phyloP scores from a whole-genome alignment of 2,329 filamentous ascomycete species.

The Ophidiomyces ophidiicola region DNA sequence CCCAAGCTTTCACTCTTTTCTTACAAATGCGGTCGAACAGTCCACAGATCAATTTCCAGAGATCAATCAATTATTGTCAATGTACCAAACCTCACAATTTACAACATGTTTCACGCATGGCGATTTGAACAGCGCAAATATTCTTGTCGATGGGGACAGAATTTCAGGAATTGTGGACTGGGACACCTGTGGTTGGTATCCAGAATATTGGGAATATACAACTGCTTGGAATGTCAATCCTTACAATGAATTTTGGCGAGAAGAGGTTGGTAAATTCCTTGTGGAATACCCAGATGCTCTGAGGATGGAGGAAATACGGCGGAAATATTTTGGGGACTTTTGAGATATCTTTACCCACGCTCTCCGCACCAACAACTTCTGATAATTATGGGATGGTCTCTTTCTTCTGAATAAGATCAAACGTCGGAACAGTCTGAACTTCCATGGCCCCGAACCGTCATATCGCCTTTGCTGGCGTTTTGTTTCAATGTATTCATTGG shows the following conservation, averaged over 20 bases:
- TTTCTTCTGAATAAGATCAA: constrained; percentile 20
- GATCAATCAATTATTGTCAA: background rate
- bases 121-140: constrained; percentile 18
- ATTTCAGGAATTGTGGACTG: constrained; percentile 38
- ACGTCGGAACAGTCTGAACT: constrained; percentile 21
- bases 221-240: constrained; percentile 26
- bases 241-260: constrained; percentile 21
- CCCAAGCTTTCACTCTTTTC: constrained; percentile 7
- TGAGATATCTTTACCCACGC: constrained; percentile 14
- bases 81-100: constrained; percentile 4
- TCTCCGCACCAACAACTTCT: background rate
- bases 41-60: constrained; percentile 7
- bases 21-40: constrained; percentile 1
- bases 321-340: constrained; percentile 27
- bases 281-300: constrained; percentile 28
- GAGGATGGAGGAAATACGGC: constrained; percentile 32
- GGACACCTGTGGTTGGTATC: constrained; percentile 36
- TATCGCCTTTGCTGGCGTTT: constrained; percentile 24
- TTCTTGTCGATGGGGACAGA: constrained; percentile 22
- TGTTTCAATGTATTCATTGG: constrained; percentile 26
- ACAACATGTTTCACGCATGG: constrained; percentile 10
- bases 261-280: constrained; percentile 27
- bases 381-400: constrained; percentile 17
- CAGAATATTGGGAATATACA: constrained; percentile 36
- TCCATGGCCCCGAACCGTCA: constrained; percentile 10